Evolutionary conservation across 345 rosid species (phyloP), one percentile per base, ranked within the genome.

Genomic region (Acer yangbiense): DNA sequence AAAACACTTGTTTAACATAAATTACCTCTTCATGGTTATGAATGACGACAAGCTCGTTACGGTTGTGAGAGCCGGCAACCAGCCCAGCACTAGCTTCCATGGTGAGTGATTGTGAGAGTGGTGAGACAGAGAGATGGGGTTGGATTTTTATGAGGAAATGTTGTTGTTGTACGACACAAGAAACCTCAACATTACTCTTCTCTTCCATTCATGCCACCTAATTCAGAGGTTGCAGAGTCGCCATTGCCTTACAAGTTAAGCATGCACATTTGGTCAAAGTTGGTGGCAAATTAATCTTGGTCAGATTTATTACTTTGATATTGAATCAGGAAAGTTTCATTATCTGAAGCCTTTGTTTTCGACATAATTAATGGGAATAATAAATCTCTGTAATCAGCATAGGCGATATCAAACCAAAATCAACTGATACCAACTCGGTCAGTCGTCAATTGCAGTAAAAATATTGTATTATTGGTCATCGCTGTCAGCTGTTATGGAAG

Each of bases 41-140:
- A 77, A 96, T 96, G 83, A 94, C 99, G 3, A 96, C 97, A 41
- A 96, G 99, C 84, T 96, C 99, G 16, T 96, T 96, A 80, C 98
- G 97, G 83, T 94, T 96, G 88, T 96, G 99, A 27, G 99, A 96
- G 60, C 99, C 99, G 35, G 98, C 99, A 3, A 96, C 97, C 13
- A 96, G 97, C 66, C 98, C 99, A 55, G 97, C 99, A 29, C 94
- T 91, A n/a, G 99, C 99, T 86, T 96, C 99, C 99, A 96, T 93
- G 79, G 78, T 6, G 68, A 74, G 39, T 35, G 39, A 35, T 35
- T 35, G 39, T 35, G 39, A 35, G 39, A 35, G 39, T 35, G 39
- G 39, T 35, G 7, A 35, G 39, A 35, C 39, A 3, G 39, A 63
- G 81, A 80, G 60, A 61, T 57, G 69, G 61, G 81, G 69, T 65